These are phyloP conservation scores for Chaetomium strumarium DNA, from an alignment of 2,329 filamentous ascomycete genomes.

Conservation along the genomic window DNA sequence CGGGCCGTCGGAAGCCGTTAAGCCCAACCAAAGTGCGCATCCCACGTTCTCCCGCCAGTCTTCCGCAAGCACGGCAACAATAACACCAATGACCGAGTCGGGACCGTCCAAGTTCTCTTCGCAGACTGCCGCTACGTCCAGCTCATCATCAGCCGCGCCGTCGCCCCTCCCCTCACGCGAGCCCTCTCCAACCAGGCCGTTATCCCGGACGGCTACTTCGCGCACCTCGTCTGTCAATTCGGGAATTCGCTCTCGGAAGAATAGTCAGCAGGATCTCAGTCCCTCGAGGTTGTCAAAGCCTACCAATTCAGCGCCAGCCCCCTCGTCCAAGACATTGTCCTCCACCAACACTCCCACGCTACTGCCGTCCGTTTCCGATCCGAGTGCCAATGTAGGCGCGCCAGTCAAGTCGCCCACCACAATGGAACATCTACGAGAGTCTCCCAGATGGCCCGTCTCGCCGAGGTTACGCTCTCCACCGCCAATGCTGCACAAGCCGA, in stretches of 20 bases:
- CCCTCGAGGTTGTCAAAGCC: conserved; percentile 49
- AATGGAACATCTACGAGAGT: conserved; percentile 46
- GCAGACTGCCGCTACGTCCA: conserved; percentile 23
- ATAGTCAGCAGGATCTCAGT: conserved; percentile 58
- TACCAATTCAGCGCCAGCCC: conserved; percentile 53
- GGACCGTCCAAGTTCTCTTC: conserved; percentile 22
- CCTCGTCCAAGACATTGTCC: conserved; percentile 62
- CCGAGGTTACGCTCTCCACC: conserved; percentile 74
- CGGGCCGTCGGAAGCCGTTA: conserved; percentile 23
- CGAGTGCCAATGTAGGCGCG: conserved; percentile 53
- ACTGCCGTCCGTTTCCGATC: conserved; percentile 55
- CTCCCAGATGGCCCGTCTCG: conserved; percentile 69
- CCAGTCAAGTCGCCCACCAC: conserved; percentile 55
- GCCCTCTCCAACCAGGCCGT: conserved; percentile 41
- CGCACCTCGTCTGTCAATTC: conserved; percentile 29
- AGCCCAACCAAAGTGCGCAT: conserved; percentile 14
- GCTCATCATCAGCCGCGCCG: conserved; percentile 26
- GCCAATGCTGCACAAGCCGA: conserved; percentile 47
- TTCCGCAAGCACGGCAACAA: conserved; percentile 24
- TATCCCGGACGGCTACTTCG: conserved; percentile 27
- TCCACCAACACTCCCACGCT: conserved; percentile 62
- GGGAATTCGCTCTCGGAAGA: conserved; percentile 55
- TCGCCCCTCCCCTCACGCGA: conserved; percentile 38
- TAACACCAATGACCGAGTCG: conserved; percentile 25
- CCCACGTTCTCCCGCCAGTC: conserved; percentile 27